phyloP scores from a whole-genome alignment of 257 asterid genomes.

The Lantana camara region DNA sequence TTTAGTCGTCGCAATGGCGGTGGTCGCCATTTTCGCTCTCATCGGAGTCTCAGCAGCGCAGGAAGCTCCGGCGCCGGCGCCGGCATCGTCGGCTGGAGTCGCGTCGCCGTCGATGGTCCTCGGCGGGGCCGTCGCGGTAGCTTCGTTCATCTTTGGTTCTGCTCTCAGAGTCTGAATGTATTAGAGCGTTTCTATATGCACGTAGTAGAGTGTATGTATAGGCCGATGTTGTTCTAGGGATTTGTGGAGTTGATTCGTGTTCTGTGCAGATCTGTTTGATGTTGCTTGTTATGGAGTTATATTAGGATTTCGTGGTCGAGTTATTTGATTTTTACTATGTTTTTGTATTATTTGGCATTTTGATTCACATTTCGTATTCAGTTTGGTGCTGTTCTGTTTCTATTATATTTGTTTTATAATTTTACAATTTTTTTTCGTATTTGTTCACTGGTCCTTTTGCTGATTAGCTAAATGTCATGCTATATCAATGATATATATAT shows the following conservation, averaged over 20 bases:
- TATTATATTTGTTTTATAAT: not conserved
- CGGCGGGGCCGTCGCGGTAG: slow-evolving; percentile 41
- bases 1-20: slow-evolving; percentile 32
- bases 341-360: slow-evolving; percentile 4
- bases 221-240: slow-evolving; percentile 19
- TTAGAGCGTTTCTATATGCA: not conserved
- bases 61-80: slow-evolving; percentile 46
- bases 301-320: slow-evolving; percentile 1
- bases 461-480: not conserved
- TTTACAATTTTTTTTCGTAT: not conserved
- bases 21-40: slow-evolving; percentile 34
- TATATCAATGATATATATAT: not conserved
- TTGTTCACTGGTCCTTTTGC: not conserved
- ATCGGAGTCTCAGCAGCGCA: slow-evolving; percentile 43
- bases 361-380: slow-evolving; percentile 9
- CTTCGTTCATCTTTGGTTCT: slow-evolving; percentile 42
- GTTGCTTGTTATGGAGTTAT: not conserved
- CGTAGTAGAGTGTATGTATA: slow-evolving; percentile 23
- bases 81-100: slow-evolving; percentile 46
- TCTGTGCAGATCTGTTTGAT: slow-evolving; percentile 27
- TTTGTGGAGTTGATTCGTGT: slow-evolving; percentile 23
- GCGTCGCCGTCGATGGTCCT: slow-evolving; percentile 41
- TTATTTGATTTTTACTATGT: not conserved
- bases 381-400: not conserved
- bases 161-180: slow-evolving; percentile 45